Evolutionary conservation across 2,329 filamentous ascomycete genomes (phyloP), one percentile per base, ranked within the genome.

Genomic region (Dactylella cylindrospora): DNA sequence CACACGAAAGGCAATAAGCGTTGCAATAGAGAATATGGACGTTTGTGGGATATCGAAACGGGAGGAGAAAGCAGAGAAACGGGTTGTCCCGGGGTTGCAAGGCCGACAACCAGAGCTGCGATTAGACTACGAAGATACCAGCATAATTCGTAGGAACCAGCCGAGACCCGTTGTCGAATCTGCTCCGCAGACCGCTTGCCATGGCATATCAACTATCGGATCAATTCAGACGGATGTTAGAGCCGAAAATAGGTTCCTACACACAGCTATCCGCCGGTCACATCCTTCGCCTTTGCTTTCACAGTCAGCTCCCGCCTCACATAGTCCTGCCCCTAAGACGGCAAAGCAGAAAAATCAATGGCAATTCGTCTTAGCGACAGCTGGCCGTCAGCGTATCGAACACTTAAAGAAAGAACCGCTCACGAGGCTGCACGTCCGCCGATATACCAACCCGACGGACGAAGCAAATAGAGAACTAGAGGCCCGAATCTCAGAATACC

Each of bases 81-180:
- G 43, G 23, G 47, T 61, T 8, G 33, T 61, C 2, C 35, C 36
- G n/a, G 55, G 55, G 17, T 26, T 61, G 20, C 47, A 61, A 39
- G 55, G 55, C 17, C 40, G 55, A 17, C 55, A 61, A 15, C 55
- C 55, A 3, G 55, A 61, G 22, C 15, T 61, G 26, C 40, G 55
- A 19, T 22, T 61, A 5, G 55, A 61, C 23, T 61, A 61, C 13
- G 47, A 61, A 12, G 55, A 61, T 43, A 61, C 47, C 6, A 61
- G 55, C n/a, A 23, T 61, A 33, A 61, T 61, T 25, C 47, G 40
- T 7, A 52, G 41, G 25, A 61, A 61, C 20, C 55, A 49, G 4
- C 28, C 29, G 23, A 33, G 47, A 9, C 40, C 55, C 10, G 29
- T 44, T n/a, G 20, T 43, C 15, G 23, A 25, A 3, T 8, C 20